Evolutionary conservation across 2,329 filamentous ascomycete species (phyloP).

Genomic region (Xylariomycetidae sp.): DNA sequence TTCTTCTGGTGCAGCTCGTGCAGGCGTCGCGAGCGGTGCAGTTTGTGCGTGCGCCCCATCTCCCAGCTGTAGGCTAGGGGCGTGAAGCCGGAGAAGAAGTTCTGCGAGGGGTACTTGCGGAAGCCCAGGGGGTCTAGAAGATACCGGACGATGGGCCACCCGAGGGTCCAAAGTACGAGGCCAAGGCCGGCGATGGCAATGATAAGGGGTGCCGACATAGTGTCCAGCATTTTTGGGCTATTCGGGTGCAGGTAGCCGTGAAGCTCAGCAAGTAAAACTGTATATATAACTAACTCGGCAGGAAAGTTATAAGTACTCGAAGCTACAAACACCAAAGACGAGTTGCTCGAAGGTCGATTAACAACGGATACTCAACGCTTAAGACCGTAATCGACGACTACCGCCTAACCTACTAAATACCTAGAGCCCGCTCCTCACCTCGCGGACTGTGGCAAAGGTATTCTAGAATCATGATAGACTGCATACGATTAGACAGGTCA

Average conservation of each 20-base stretch:
- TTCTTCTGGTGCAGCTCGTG: slow-evolving; percentile 2
- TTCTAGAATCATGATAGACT: no score
- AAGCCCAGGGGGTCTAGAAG: not conserved
- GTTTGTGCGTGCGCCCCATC: slow-evolving; percentile 1
- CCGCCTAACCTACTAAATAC: not conserved
- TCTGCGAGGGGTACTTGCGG: slow-evolving; percentile 1
- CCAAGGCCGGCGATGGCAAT: not conserved
- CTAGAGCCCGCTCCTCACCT: not conserved
- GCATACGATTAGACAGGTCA: no score
- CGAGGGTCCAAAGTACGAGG: not conserved
- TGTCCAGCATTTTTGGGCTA: not conserved
- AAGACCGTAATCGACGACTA: not conserved
- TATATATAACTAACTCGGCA: not conserved
- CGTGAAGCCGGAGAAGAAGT: slow-evolving; percentile 1
- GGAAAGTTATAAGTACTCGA: not conserved
- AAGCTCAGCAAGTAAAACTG: no score
- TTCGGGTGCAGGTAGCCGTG: no score
- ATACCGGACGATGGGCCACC: not conserved
- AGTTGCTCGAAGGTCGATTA: not conserved
- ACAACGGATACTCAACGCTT: not conserved
- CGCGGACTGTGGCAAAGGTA: no score
- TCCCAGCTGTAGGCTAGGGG: slow-evolving; percentile 1
- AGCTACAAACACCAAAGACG: not conserved
- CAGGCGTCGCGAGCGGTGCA: not conserved
- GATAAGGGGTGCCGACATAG: not conserved